Evolutionary conservation across 2,329 filamentous ascomycete species (phyloP), one percentile per base, ranked within the genome.

Genomic region (Cordyceps farinosa): DNA sequence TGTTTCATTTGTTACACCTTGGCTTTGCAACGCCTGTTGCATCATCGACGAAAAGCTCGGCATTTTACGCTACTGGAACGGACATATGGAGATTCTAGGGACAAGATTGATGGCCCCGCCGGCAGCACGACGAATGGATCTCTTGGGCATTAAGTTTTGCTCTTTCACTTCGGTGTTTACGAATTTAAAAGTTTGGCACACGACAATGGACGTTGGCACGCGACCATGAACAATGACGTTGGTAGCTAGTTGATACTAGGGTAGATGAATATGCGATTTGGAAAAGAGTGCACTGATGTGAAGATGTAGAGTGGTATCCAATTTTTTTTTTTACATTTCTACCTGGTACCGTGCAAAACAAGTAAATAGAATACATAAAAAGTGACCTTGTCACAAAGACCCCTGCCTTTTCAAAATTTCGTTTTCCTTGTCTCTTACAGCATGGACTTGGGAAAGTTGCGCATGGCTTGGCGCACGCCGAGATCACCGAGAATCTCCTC

Each of bases 401-500:
- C 9, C 34, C 13, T 17, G n/a, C 13, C 29, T 56, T 32, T 56
- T 22, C 13, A 10, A 10, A 17, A 11, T 38, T 29, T 48, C 45
- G 3, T 48, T 13, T 7, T 3, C 17, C 6, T 38, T 22, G 15
- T 45, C 8, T 44, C 45, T 52, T 60, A 95, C 74, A 96, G 74
- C 83, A 90, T 92, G 32, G 90, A 86, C 79, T 94, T 94, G 36
- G 92, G 92, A 81, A 96, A 93, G 67, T 86, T 84, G 75, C 88
- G 90, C 81, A 95, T 87, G 29, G 91, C 92, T 77, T 96, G 91
- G 67, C 91, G 82, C 1, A 96, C 91, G 9, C 91, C 91, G 61
- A 96, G 74, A 76, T 96, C 92, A 5, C 84, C 89, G 64, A 96
- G 74, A 65, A 96, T 87, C 78, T 96, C 91, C 76, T 96, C 91